Evolutionary conservation across 192 early-diverging fungal genomes (phyloP).

Genomic region (Coemansia sp.): DNA sequence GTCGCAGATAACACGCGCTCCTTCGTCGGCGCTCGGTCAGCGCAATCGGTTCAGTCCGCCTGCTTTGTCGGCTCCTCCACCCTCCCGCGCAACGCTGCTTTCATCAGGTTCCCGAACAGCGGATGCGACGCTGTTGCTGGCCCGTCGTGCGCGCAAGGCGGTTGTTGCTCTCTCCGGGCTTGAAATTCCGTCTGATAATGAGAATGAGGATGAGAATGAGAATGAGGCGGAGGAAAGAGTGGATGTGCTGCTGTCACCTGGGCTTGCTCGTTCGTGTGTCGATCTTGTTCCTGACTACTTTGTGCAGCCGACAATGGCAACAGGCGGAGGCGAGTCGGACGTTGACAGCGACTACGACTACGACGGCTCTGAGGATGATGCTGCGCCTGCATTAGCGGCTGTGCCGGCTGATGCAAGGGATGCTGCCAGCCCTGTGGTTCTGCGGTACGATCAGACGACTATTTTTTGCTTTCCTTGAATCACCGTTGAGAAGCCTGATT

Average conservation of each 20-base stretch:
- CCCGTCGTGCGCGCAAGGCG: constrained; percentile 1
- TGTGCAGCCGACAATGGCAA: background rate
- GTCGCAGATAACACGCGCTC: no score
- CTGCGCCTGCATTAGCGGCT: background rate
- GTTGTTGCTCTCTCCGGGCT: constrained; percentile 16
- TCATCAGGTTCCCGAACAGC: background rate
- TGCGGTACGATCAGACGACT: constrained; percentile 15
- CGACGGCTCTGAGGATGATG: background rate
- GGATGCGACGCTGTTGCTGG: background rate
- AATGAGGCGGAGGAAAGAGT: background rate
- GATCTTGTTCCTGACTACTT: constrained; percentile 19
- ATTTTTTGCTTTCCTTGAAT: constrained; percentile 10
- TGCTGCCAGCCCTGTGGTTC: constrained; percentile 1
- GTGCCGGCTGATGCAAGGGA: background rate
- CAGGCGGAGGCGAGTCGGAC: constrained; percentile 27
- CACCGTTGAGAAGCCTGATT: background rate
- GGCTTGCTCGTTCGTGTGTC: constrained; percentile 10
- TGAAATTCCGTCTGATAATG: background rate
- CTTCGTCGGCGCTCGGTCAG: no score
- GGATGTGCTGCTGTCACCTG: constrained; percentile 12
- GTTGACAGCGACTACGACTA: constrained; percentile 25
- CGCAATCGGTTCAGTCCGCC: background rate
- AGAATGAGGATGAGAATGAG: background rate
- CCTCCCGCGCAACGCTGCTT: background rate
- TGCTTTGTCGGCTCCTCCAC: background rate